Conservation (phyloP, 2,329 filamentous ascomycete genomes). For the Colletotrichum simmondsii region DNA sequence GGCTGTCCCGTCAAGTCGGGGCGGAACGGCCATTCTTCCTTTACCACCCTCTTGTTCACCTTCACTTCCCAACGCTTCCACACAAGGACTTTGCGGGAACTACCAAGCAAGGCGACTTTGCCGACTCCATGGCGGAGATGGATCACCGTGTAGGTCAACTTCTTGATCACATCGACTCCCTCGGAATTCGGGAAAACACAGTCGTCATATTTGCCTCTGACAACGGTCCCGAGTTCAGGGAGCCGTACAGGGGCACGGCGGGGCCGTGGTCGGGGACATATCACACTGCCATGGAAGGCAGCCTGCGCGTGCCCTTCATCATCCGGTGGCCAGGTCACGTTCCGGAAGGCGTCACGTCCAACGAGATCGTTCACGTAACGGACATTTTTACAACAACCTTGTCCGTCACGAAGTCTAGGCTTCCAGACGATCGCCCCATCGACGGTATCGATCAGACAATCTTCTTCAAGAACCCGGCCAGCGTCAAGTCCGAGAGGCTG, state of each 20-base stretch:
- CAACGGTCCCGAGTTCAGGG: conserved; percentile 47
- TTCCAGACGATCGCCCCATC: conserved; percentile 43
- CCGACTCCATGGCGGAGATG: conserved; percentile 48
- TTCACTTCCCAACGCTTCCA: conserved; percentile 46
- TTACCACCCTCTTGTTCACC: conserved; percentile 46
- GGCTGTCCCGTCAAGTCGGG: conserved; percentile 41
- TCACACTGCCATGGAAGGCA: conserved; percentile 49
- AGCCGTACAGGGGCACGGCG: conserved; percentile 45
- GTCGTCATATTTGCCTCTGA: conserved; percentile 49
- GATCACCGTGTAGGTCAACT: conserved; percentile 45
- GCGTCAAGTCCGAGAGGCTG: conserved; percentile 30
- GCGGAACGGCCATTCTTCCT: conserved; percentile 43
- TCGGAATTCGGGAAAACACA: conserved; percentile 43
- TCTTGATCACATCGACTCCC: conserved; percentile 43
- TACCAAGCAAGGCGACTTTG: conserved; percentile 44
- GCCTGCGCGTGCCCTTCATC: conserved; percentile 48
- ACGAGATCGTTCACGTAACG: conserved; percentile 46
- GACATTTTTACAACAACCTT: conserved; percentile 46
- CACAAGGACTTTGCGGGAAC: conserved; percentile 43
- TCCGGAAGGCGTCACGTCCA: conserved; percentile 39
- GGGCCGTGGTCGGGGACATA: conserved; percentile 48
- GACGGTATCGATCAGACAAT: conserved; percentile 43
- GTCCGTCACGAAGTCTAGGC: conserved; percentile 36
- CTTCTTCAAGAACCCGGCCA: conserved; percentile 40
- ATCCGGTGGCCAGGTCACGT: conserved; percentile 46